Base-by-base conservation (phyloP, 192 early-diverging fungal genomes). In the Thamnidium elegans region DNA sequence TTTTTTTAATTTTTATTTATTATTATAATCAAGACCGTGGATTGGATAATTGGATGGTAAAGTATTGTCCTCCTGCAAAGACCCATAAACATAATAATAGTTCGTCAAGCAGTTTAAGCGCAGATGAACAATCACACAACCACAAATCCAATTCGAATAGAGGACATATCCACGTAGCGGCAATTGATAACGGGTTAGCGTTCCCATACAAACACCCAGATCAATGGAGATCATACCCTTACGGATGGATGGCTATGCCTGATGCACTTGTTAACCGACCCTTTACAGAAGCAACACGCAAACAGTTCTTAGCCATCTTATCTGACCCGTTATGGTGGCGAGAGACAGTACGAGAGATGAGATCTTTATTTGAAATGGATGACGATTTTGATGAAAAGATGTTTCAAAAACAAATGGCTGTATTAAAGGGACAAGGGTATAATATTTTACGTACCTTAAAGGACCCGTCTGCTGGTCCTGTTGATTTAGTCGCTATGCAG, bases 191-290 rank as follows among this genome's bases (percentile, higher is more conserved):
- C 68, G 94, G 94, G 9, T 79, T 96, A n/a, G 91, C 94, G 3
- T 96, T 96, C 62, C 94, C 94, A 0, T 91, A 84, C 73, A 94
- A 96, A 56, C 94, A 96, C 63, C 94, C 94, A 0, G 92, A 96
- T 68, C 76, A 84, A 48, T 92, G 87, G 86, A 74, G 94, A 6
- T 91, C 90, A 0, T 96, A 95, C 62, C 94, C 94, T 8, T 95
- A 89, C 76, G 94, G 89, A n/a, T 96, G 94, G 94, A 71, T 87
- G 10, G 84, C 74, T 59, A 80, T 96, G 21, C 89, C 91, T 4
- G 75, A 80, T 4, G 54, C 85, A 4, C 73, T 87, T 50, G 70
- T 89, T 20, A 76, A 64, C 0, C 71, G 66, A 34, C 83, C 92
- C 7, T 95, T 95, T 65, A 86, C 86, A 14, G 53, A 73, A n/a